Percentiles rank a stretch among this genome's conserved stretches.
Conservation (phyloP, 2,329 filamentous ascomycete genomes). For the Talaromyces sp. region DNA sequence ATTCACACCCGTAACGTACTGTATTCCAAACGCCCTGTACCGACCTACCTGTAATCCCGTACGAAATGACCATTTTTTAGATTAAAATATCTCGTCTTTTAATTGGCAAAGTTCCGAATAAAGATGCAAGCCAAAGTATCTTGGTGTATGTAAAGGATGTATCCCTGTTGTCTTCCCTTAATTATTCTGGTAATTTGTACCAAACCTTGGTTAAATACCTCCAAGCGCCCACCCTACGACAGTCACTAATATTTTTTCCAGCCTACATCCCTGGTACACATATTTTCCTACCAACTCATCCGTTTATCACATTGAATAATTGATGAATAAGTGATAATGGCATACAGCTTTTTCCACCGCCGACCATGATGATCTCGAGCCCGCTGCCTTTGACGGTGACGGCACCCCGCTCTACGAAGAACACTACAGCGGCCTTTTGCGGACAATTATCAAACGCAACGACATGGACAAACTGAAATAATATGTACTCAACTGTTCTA, state of each 20-base stretch:
- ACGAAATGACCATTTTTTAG: too few species aligned
- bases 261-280: background rate
- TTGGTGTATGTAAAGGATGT: too few species aligned
- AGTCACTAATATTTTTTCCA: too few species aligned
- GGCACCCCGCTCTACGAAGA: background rate
- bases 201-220: background rate
- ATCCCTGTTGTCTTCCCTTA: too few species aligned
- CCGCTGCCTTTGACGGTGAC: background rate
- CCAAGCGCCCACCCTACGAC: too few species aligned
- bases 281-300: background rate
- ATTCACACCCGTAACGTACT: background rate
- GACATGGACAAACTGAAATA: conserved; percentile 5
- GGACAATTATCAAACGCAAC: background rate
- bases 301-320: background rate
- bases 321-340: background rate
- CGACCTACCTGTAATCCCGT: too few species aligned
- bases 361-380: background rate
- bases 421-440: background rate
- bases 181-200: too few species aligned
- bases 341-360: background rate
- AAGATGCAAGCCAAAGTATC: too few species aligned
- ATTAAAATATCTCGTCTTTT: too few species aligned
- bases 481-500: too few species aligned
- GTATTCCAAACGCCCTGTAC: background rate
- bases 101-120: too few species aligned